Percentiles rank a stretch among this genome's conserved stretches.
These are phyloP conservation scores for Oryza coarctata DNA, from an alignment of 176 grass and related monocot genomes.

Conservation along the genomic window DNA sequence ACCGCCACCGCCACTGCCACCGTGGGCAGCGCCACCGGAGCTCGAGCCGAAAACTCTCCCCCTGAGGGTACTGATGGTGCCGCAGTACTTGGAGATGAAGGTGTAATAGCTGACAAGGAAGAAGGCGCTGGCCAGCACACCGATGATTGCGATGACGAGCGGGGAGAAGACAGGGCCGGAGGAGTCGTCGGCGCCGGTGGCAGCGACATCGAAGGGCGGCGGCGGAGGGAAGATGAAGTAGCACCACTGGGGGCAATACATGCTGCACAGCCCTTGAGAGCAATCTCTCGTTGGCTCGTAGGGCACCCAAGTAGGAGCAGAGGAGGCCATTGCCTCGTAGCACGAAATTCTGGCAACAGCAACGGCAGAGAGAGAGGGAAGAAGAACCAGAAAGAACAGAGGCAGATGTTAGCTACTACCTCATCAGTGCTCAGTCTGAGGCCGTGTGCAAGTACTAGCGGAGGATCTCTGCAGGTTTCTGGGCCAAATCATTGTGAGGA, in stretches of 20 bases:
- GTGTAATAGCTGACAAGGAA: conserved; percentile 88
- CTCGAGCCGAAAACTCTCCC: conserved; percentile 24
- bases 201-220: conserved; percentile 52
- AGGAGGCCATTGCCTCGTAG: conserved; percentile 52
- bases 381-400: not conserved
- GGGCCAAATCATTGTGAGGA: conserved; percentile 46
- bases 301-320: conserved; percentile 65
- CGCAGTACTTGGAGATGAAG: conserved; percentile 77
- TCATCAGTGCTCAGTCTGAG: not conserved
- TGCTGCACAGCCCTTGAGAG: conserved; percentile 86
- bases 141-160: conserved; percentile 86
- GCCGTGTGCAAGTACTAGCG: conserved; percentile 22
- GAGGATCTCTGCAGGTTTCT: conserved; percentile 42
- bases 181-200: conserved; percentile 42
- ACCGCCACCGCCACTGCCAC: not conserved
- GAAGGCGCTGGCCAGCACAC: conserved; percentile 80
- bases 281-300: conserved; percentile 80
- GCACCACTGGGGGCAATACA: conserved; percentile 97
- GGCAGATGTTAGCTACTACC: conserved; percentile 7
- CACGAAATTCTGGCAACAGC: not conserved
- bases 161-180: conserved; percentile 69
- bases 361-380: not conserved
- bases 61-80: conserved; percentile 43
- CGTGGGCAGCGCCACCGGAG: not conserved
- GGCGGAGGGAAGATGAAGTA: conserved; percentile 89